phyloP scores from a whole-genome alignment of 1,284 basidiomycete genomes.

The Puccinia horiana region DNA sequence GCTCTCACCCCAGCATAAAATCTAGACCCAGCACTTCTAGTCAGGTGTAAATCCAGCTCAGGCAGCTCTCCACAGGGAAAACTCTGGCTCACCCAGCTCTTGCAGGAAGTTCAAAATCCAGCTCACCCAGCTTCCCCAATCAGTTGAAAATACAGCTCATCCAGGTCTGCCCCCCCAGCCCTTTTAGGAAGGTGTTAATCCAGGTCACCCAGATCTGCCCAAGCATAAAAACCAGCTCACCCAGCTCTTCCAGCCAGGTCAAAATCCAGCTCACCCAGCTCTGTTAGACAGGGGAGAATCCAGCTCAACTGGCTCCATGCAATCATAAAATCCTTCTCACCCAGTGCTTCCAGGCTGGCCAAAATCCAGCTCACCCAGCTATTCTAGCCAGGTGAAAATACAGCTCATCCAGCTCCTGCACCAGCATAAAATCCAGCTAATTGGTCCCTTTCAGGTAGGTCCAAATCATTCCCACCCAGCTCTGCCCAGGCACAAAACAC shows the following conservation, averaged over 20 bases:
- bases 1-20: neutral
- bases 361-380: too few species aligned
- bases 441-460: neutral
- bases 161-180: too few species aligned
- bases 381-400: neutral
- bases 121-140: too few species aligned
- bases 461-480: neutral
- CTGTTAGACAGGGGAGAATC: too few species aligned
- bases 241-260: neutral
- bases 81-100: neutral
- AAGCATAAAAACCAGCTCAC: neutral
- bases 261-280: conserved; percentile 12
- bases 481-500: neutral
- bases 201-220: too few species aligned
- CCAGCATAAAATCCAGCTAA: neutral
- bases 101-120: too few species aligned
- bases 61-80: neutral
- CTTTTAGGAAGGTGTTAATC: neutral
- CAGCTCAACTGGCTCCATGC: neutral
- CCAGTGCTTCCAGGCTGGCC: too few species aligned
- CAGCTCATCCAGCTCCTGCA: neutral
- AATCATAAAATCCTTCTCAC: neutral
- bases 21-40: neutral
- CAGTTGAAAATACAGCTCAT: too few species aligned
- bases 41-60: neutral